Conservation (phyloP, 1,284 basidiomycete genomes). For the Coniophora puteana region DNA sequence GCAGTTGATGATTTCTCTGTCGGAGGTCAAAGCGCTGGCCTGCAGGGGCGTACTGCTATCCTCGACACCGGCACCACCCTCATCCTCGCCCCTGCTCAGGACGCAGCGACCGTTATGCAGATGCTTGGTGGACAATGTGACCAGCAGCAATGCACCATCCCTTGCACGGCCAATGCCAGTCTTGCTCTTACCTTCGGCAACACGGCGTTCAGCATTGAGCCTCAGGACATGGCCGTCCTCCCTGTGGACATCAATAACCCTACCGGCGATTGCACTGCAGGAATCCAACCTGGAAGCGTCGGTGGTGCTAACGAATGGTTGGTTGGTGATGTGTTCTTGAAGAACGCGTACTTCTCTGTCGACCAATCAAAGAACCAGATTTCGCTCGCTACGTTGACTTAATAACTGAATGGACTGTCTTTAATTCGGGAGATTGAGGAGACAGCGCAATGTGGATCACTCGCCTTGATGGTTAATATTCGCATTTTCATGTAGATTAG, state of each 20-base stretch:
- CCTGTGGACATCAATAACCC: slow-evolving; percentile 62
- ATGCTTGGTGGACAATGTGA: slow-evolving; percentile 64
- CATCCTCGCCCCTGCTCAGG: slow-evolving; percentile 53
- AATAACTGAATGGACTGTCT: not conserved
- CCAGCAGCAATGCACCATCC: slow-evolving; percentile 71
- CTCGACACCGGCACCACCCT: slow-evolving; percentile 80
- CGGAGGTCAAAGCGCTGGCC: slow-evolving; percentile 48
- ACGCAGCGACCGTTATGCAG: slow-evolving; percentile 54
- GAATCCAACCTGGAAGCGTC: slow-evolving; percentile 66
- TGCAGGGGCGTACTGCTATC: slow-evolving; percentile 65
- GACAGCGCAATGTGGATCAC: not conserved
- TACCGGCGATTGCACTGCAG: slow-evolving; percentile 68
- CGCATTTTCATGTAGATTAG: not conserved
- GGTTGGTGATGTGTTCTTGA: slow-evolving; percentile 70
- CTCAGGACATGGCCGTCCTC: slow-evolving; percentile 68
- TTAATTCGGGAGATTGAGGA: not conserved
- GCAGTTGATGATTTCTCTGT: slow-evolving; percentile 55
- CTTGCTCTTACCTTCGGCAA: slow-evolving; percentile 72
- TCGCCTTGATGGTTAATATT: slow-evolving; percentile 2
- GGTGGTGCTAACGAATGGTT: slow-evolving; percentile 72
- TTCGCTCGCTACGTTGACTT: slow-evolving; percentile 50
- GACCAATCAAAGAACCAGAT: slow-evolving; percentile 67
- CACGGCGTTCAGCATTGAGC: slow-evolving; percentile 57
- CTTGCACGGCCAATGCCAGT: slow-evolving; percentile 65
- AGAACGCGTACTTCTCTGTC: slow-evolving; percentile 79